phyloP scores from a whole-genome alignment of 345 rosid species.

The Heritiera littoralis region DNA sequence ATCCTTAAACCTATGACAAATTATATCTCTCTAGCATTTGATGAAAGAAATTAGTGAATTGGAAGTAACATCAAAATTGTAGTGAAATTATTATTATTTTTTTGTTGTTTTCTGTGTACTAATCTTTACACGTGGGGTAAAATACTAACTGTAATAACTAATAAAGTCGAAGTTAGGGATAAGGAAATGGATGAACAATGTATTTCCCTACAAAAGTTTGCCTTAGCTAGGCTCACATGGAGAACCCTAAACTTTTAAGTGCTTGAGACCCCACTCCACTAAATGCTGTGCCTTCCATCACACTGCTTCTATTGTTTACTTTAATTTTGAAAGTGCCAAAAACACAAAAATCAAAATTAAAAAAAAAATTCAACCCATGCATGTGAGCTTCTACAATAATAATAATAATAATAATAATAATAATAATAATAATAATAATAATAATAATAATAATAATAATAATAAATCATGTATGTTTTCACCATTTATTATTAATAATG shows the following conservation, averaged over 20 bases:
- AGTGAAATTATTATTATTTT: too few species aligned
- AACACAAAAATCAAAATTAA: not conserved
- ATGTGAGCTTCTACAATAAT: not conserved
- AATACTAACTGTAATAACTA: conserved; percentile 23
- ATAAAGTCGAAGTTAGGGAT: not conserved
- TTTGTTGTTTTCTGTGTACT: too few species aligned
- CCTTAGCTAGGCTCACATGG: conserved; percentile 34
- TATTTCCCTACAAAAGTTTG: conserved; percentile 3
- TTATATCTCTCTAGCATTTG: too few species aligned
- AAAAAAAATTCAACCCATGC: not conserved
- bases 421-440: too few species aligned
- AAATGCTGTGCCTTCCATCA: conserved; percentile 10
- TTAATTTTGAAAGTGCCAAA: not conserved
- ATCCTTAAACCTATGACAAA: too few species aligned
- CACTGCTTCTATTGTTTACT: not conserved
- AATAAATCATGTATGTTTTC: not conserved
- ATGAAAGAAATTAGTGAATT: too few species aligned
- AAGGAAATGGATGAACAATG: not conserved
- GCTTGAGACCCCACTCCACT: conserved; percentile 21
- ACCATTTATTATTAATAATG: not conserved
- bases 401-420: too few species aligned
- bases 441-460: too few species aligned
- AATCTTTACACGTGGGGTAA: not conserved
- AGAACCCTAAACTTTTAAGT: not conserved
- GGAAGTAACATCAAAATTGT: too few species aligned